Base-by-base conservation (phyloP, 192 early-diverging fungal species). In the Haplosporangium gracile region DNA sequence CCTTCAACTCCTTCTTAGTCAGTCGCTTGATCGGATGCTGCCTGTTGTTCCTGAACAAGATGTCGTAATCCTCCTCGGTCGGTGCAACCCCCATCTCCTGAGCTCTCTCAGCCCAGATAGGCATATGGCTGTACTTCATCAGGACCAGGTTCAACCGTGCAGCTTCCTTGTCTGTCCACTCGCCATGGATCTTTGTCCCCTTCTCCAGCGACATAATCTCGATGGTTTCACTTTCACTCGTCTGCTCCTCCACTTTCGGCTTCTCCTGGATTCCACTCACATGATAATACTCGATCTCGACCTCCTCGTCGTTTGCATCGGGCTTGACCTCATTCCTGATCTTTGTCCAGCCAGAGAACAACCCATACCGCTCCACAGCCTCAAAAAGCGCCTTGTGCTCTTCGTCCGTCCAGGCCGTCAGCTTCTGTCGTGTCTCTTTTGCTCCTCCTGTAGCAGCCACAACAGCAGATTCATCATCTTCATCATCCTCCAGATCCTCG, bases 201-300 rank as follows among this genome's bases (percentile, higher is more conserved):
- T n/a, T 70, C 7, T 40, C 7, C 8, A 40, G 39, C 10, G 69
- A 6, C 34, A 70, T 22, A 70, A 38, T 70, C 18, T 42, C 24
- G 20, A 70, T 15, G 10, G 38, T 8, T 5, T 32, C 69, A 40
- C 6, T 40, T 3, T 11, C 38, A 32, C 13, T 16, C 15, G 47
- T 40, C 32, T 40, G 32, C 40, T 70, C 45, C 13, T 68, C 57
- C 42, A 47, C 76, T 72, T 82, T 69, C 3, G n/a, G 16, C 32
- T 26, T 24, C 16, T 16, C 38, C n/a, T n/a, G 39, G 16, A 78
- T 76, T 1, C 84, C 84, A 22, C 43, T 81, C n/a, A 86, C 38
- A 68, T 68, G 74, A 63, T 86, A 86, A 38, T 86, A 86, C 47
- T 86, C 84, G 36, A 71, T 70, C 47, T 86, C 79, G 9, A 86